phyloP scores from a whole-genome alignment of 2,329 filamentous ascomycete species.

The Fusarium stilboides region DNA sequence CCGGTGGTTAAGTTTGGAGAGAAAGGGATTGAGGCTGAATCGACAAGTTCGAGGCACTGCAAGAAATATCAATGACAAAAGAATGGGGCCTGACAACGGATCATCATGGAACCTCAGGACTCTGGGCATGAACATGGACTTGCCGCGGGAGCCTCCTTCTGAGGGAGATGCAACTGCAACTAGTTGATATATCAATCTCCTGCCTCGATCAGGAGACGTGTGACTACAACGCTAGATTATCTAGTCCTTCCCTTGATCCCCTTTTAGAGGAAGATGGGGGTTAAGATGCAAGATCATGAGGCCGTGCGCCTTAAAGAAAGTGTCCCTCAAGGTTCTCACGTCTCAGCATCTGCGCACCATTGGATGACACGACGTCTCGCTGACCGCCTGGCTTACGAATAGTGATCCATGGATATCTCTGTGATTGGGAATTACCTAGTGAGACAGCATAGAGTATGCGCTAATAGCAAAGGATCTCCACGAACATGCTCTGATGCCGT shows the following conservation, averaged over 20 bases:
- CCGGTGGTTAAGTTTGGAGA: slow-evolving; percentile 8
- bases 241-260: not conserved
- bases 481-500: slow-evolving; percentile 6
- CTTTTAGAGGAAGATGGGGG: slow-evolving; percentile 24
- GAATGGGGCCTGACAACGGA: slow-evolving; percentile 21
- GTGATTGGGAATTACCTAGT: slow-evolving; percentile 8
- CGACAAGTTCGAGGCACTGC: slow-evolving; percentile 1
- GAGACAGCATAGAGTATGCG: slow-evolving; percentile 17
- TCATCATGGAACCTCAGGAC: slow-evolving; percentile 11
- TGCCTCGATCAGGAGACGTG: slow-evolving; percentile 2
- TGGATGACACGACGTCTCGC: slow-evolving; percentile 35
- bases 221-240: not conserved
- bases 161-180: not conserved
- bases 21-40: slow-evolving; percentile 6
- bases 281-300: slow-evolving; percentile 33
- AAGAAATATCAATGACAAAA: slow-evolving; percentile 8
- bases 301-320: slow-evolving; percentile 28
- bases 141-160: slow-evolving; percentile 15
- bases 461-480: slow-evolving; percentile 15
- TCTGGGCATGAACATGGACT: not conserved
- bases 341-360: slow-evolving; percentile 33
- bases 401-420: slow-evolving; percentile 3
- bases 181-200: slow-evolving; percentile 8
- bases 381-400: slow-evolving; percentile 43
- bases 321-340: slow-evolving; percentile 52